phyloP scores from a whole-genome alignment of 345 rosid genomes.

The Citrus australasica region DNA sequence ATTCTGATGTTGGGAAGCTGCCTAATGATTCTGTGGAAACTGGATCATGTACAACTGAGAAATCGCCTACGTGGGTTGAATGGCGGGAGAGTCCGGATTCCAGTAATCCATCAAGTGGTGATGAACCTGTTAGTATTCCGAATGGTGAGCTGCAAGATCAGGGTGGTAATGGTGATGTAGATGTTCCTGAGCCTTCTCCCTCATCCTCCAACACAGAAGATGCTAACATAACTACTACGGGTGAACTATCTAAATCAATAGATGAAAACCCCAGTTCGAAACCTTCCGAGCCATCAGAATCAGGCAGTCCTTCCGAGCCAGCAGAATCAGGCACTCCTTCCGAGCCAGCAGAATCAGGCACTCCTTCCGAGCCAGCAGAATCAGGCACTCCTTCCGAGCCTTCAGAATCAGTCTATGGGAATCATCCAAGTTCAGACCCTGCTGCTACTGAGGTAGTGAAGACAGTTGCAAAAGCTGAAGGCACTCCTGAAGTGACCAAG shows the following conservation, averaged over 20 bases:
- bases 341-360: constrained; percentile 11
- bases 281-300: not conserved
- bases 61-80: constrained; percentile 71
- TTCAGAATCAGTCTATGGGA: not conserved
- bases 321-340: constrained; percentile 14
- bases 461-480: constrained; percentile 9
- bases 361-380: not conserved
- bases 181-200: constrained; percentile 14
- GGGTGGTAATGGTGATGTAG: constrained; percentile 27
- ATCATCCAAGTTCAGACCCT: constrained; percentile 18
- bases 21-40: constrained; percentile 41
- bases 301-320: not conserved
- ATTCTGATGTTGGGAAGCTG: constrained; percentile 25
- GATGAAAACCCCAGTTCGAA: constrained; percentile 10
- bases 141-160: constrained; percentile 42
- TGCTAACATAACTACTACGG: constrained; percentile 5
- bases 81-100: constrained; percentile 73
- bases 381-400: not conserved
- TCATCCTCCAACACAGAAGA: constrained; percentile 11
- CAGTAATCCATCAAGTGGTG: constrained; percentile 34
- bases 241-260: not conserved
- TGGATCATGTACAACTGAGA: constrained; percentile 37
- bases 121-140: constrained; percentile 29
- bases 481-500: constrained; percentile 15
- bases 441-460: constrained; percentile 8